Percentiles rank a stretch among this genome's conserved stretches.
Conservation (phyloP, 75 land plant species). For the Ceratopteris richardii region DNA sequence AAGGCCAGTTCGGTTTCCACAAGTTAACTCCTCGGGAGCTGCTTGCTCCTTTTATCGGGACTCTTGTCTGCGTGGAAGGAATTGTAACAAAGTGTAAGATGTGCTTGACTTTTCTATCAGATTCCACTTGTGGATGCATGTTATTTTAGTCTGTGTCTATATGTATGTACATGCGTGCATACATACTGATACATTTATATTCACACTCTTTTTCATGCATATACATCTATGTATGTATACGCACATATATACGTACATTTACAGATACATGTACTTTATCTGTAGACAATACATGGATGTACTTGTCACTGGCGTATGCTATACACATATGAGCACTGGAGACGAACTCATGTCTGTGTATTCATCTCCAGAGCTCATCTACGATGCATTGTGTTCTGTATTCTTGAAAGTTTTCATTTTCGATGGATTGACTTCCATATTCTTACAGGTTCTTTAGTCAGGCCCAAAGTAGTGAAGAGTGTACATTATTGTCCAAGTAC, state of each 20-base stretch:
- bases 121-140: background rate
- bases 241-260: too few relatives aligned
- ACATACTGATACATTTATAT: background rate
- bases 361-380: too few relatives aligned
- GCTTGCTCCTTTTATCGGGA: constrained; percentile 87
- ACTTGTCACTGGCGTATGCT: too few relatives aligned
- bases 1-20: constrained; percentile 94
- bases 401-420: background rate
- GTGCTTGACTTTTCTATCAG: background rate
- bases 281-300: too few relatives aligned
- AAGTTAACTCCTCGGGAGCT: constrained; percentile 90
- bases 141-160: background rate
- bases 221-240: too few relatives aligned
- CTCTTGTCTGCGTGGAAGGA: constrained; percentile 93
- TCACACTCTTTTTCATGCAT: too few relatives aligned
- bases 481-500: constrained; percentile 91
- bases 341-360: too few relatives aligned
- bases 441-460: constrained; percentile 94
- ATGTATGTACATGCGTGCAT: too few relatives aligned
- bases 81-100: constrained; percentile 93
- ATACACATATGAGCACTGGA: too few relatives aligned
- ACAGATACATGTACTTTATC: too few relatives aligned
- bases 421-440: too few relatives aligned
- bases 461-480: constrained; percentile 99
- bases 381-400: too few relatives aligned